Evolutionary conservation across 139 green algal species (phyloP).

Genomic region (Closterium sp.): DNA sequence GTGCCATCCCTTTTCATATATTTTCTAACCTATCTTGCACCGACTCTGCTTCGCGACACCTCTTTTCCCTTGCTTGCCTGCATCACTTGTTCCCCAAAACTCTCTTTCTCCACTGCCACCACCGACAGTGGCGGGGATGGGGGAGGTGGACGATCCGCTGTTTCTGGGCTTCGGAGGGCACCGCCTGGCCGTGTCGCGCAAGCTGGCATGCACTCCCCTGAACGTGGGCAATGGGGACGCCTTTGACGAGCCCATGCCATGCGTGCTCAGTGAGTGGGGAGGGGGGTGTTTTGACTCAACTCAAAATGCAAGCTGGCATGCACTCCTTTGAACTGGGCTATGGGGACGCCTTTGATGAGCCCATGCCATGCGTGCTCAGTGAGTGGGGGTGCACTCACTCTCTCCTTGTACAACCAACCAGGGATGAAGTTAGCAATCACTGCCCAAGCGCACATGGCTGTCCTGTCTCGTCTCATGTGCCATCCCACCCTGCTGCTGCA

Average conservation of each 20-base stretch:
- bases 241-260: not conserved
- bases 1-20: too few relatives aligned
- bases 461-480: too few relatives aligned
- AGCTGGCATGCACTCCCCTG: not conserved
- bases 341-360: not conserved
- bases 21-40: too few relatives aligned
- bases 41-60: too few relatives aligned
- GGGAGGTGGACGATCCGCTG: not conserved
- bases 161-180: not conserved
- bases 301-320: not conserved
- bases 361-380: conserved; percentile 11
- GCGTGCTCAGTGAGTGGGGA: conserved; percentile 3
- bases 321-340: not conserved
- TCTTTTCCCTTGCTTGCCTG: not conserved
- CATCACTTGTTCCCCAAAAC: not conserved
- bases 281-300: too few relatives aligned
- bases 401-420: too few relatives aligned
- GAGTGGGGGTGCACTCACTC: not conserved
- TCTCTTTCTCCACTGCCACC: not conserved
- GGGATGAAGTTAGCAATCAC: too few relatives aligned
- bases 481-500: too few relatives aligned
- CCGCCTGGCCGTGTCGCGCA: not conserved
- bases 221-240: not conserved
- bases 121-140: not conserved
- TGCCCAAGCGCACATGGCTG: too few relatives aligned